Evolutionary conservation across 108 stramenopile genomes (phyloP).

Genomic region (Mediolabrus comicus): DNA sequence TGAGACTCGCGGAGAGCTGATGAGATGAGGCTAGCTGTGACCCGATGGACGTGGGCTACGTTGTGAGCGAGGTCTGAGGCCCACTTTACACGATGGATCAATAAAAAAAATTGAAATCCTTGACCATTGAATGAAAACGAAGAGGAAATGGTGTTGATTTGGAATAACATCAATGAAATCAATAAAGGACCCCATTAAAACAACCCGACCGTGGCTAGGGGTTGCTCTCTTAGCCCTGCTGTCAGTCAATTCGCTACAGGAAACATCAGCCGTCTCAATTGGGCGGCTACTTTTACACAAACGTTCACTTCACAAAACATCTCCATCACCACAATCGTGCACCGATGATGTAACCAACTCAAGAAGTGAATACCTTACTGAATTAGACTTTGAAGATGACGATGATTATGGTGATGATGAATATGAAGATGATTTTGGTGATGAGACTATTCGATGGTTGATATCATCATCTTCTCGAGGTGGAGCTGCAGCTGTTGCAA

Average conservation of each 20-base stretch:
- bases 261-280: background rate
- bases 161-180: too few relatives aligned
- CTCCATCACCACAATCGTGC: background rate
- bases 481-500: background rate
- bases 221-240: background rate
- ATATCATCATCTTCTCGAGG: background rate
- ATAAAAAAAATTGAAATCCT: too few relatives aligned
- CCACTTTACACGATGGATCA: too few relatives aligned
- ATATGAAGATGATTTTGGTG: background rate
- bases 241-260: background rate
- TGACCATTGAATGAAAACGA: too few relatives aligned
- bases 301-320: background rate
- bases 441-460: background rate
- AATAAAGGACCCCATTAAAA: background rate
- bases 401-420: background rate
- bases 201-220: background rate
- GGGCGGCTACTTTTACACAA: background rate
- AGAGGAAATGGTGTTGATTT: too few relatives aligned
- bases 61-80: too few relatives aligned
- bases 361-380: background rate
- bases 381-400: slow-evolving; percentile 1
- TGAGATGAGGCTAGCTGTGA: too few relatives aligned
- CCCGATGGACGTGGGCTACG: too few relatives aligned
- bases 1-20: too few relatives aligned
- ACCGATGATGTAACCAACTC: background rate